Evolutionary conservation across 805 yeast species (phyloP).

Genomic region (Komagataella pseudopastoris): DNA sequence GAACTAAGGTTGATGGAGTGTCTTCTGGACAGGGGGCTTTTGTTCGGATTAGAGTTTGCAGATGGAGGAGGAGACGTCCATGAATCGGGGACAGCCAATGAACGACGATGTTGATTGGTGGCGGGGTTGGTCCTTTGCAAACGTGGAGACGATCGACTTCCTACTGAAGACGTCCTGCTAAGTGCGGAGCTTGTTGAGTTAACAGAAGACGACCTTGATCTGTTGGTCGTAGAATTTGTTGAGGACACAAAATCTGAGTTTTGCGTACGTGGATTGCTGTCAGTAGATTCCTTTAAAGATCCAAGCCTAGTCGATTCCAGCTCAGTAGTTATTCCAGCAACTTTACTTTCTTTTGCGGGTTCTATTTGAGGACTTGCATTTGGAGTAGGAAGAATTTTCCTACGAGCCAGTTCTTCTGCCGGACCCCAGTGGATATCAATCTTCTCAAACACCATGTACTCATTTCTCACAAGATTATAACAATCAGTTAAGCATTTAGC

Average conservation of each 20-base stretch:
- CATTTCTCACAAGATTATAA: conserved; percentile 8
- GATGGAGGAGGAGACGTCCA: conserved; percentile 3
- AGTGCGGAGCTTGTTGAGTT: neutral
- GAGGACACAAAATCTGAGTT: neutral
- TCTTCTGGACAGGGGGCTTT: conserved; percentile 1
- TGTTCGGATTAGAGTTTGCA: conserved; percentile 3
- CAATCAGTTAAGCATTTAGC: conserved; percentile 29
- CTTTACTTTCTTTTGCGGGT: neutral
- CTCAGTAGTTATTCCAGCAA: neutral
- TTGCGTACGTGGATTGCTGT: neutral
- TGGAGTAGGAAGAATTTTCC: neutral
- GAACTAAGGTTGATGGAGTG: conserved; percentile 1
- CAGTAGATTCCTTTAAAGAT: neutral
- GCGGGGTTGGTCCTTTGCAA: neutral
- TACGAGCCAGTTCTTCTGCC: neutral
- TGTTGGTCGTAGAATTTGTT: conserved; percentile 4
- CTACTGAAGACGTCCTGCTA: conserved; percentile 1
- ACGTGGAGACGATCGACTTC: neutral
- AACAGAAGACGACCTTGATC: conserved; percentile 5
- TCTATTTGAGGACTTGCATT: neutral
- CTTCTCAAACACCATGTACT: conserved; percentile 4
- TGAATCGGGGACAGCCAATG: neutral
- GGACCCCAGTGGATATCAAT: conserved; percentile 3
- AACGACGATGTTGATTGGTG: neutral
- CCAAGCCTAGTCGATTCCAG: neutral